phyloP scores from a whole-genome alignment of 2,329 filamentous ascomycete species.

The Didymella arachidicola region DNA sequence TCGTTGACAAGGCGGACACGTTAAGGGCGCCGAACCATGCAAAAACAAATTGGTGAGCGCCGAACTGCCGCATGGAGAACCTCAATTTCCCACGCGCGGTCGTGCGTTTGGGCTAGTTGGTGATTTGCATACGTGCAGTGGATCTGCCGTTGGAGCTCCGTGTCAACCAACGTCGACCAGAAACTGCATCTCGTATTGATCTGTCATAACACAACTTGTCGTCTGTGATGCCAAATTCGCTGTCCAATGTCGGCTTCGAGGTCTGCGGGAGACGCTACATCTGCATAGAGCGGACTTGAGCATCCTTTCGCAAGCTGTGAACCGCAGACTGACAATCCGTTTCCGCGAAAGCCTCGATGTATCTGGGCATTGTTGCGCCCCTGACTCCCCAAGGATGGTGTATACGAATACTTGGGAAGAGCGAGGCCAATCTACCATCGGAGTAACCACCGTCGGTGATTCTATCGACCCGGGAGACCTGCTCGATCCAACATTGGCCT shows the following conservation, averaged over 20 bases:
- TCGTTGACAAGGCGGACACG: constrained; percentile 5
- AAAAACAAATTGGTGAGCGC: constrained; percentile 3
- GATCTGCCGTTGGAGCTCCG: constrained; percentile 10
- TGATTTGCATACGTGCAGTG: constrained; percentile 12
- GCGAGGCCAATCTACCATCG: constrained; percentile 5
- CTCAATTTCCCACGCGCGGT: constrained; percentile 5
- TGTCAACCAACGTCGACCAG: constrained; percentile 11
- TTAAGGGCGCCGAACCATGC: constrained; percentile 8
- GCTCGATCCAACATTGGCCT: constrained; percentile 1
- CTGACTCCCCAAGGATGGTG: constrained; percentile 8
- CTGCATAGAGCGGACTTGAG: background rate
- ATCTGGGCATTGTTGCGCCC: constrained; percentile 8
- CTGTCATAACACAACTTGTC: background rate
- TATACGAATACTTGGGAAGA: constrained; percentile 5
- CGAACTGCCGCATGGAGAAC: background rate
- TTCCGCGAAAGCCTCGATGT: background rate
- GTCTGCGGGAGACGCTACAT: background rate
- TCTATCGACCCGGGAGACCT: constrained; percentile 6
- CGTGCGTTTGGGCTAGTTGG: constrained; percentile 5
- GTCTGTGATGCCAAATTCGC: background rate
- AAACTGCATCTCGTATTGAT: constrained; percentile 1
- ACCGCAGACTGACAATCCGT: constrained; percentile 1
- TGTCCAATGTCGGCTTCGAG: background rate
- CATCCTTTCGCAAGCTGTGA: constrained; percentile 2
- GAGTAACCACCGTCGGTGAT: constrained; percentile 2